Evolutionary conservation across 2,329 filamentous ascomycete species (phyloP).

Genomic region (Aspergillus terreus): DNA sequence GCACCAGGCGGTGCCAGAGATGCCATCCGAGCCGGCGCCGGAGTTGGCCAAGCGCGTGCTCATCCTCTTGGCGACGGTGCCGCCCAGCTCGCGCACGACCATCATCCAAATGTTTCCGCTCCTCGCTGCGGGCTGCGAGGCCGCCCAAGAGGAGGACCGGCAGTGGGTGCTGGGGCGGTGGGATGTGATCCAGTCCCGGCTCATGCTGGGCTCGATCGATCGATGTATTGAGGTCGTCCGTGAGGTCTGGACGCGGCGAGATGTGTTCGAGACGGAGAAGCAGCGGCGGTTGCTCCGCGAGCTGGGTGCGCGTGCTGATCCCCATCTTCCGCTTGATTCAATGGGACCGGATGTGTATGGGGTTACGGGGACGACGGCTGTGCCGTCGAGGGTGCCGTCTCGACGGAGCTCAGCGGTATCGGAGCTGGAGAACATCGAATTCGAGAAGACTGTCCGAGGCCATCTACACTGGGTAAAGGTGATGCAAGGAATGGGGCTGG

Average conservation of each 20-base stretch:
- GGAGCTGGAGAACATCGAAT: constrained; percentile 46
- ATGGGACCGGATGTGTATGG: constrained; percentile 13
- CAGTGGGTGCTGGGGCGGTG: constrained; percentile 63
- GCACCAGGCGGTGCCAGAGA: constrained; percentile 65
- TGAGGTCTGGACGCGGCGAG: constrained; percentile 64
- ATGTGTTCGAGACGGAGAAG: constrained; percentile 48
- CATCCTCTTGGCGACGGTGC: constrained; percentile 60
- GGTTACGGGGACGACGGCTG: background rate
- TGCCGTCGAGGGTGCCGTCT: constrained; percentile 12
- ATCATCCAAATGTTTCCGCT: constrained; percentile 70
- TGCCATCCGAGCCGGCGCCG: constrained; percentile 56
- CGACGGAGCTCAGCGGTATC: constrained; percentile 30
- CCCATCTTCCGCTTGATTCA: constrained; percentile 7
- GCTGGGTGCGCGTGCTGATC: constrained; percentile 15
- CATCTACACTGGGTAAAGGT: constrained; percentile 66
- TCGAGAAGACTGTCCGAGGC: constrained; percentile 62
- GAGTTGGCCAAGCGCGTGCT: constrained; percentile 61
- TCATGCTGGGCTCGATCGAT: constrained; percentile 66
- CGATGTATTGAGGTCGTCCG: constrained; percentile 61
- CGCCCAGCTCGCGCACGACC: constrained; percentile 58
- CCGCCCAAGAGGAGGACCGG: constrained; percentile 56
- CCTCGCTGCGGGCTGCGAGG: constrained; percentile 64
- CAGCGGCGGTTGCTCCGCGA: constrained; percentile 27
- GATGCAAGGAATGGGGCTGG: constrained; percentile 70
- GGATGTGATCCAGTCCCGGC: constrained; percentile 56